Evolutionary conservation across 768 basidiomycete genomes (phyloP), one percentile per base, ranked within the genome.

Genomic region (Lentinula boryana): DNA sequence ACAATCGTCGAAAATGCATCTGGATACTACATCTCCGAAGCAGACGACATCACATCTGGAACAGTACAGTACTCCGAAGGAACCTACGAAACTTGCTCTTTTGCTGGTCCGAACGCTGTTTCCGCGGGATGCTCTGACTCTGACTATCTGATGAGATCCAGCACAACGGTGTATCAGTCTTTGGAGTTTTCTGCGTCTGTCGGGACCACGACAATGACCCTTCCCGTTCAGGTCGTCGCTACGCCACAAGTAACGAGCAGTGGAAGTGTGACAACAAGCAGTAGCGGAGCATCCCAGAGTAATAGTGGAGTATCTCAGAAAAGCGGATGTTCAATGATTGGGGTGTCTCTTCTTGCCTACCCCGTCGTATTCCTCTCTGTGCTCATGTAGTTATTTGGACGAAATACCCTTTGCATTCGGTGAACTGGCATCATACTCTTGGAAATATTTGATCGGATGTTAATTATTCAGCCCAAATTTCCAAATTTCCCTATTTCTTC

Each of bases 1-100:
- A 56, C 55, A 2, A 38, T 56, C 15, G 55, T 56, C 23, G 55
- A 56, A 56, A 43, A 56, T 23, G 55, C 40, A 38, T 56, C 55
- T 10, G 55, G 55, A 8, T 56, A 56, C 40, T 40, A 40, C 13
- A 15, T 27, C 18, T 31, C 18, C 16, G 10, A 21, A 2, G 38
- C 12, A 15, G 40, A 18, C 13, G 23, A 13, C 1, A 10, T 27
- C n/a, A 23, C 36, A 12, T 12, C 40, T 43, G 55, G 18, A 38
- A 32, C 50, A 3, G 12, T 21, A 7, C 7, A 13, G 4, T 32
- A 31, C 15, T 41, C 38, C 6, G 18, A 56, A 43, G 38, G 23
- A 36, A n/a, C 7, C 13, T 56, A 56, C 40, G 12, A 43, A 56
- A 56, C 55, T 23, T 56, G 55, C 32, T 56, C 36, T 31, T 41